These are phyloP conservation scores for Acorus calamus DNA, from an alignment of 106 monocot species.

Conservation along the genomic window DNA sequence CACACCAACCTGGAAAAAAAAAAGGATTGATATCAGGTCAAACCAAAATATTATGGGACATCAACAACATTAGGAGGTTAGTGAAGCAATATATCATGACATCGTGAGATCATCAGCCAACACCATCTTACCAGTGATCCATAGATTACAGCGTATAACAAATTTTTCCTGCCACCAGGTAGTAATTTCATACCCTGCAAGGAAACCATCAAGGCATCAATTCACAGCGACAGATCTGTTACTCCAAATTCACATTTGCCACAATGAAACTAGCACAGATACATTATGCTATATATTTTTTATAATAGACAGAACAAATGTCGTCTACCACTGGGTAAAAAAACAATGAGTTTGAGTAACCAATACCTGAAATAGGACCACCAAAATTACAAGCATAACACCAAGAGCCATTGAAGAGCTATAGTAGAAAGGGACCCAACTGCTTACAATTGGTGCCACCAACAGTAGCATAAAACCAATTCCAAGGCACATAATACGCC, in stretches of 20 bases:
- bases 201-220: background rate
- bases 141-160: slow-evolving; percentile 79
- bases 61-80: background rate
- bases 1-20: slow-evolving; percentile 62
- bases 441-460: slow-evolving; percentile 72
- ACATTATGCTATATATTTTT: background rate
- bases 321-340: background rate
- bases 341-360: background rate
- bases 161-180: slow-evolving; percentile 87
- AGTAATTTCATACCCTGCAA: slow-evolving; percentile 91
- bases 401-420: slow-evolving; percentile 89
- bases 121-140: slow-evolving; percentile 66
- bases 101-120: background rate
- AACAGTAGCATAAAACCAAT: slow-evolving; percentile 66
- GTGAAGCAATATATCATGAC: background rate
- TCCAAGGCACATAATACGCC: slow-evolving; percentile 80
- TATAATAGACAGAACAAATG: background rate
- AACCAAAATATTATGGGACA: background rate
- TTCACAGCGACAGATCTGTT: background rate
- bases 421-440: slow-evolving; percentile 91
- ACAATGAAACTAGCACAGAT: background rate
- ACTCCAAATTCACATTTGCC: background rate
- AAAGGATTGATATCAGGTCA: background rate
- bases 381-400: slow-evolving; percentile 65
- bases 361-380: slow-evolving; percentile 83